These are phyloP conservation scores for Luffa aegyptiaca DNA, from an alignment of 306 rosid species.

Conservation along the genomic window DNA sequence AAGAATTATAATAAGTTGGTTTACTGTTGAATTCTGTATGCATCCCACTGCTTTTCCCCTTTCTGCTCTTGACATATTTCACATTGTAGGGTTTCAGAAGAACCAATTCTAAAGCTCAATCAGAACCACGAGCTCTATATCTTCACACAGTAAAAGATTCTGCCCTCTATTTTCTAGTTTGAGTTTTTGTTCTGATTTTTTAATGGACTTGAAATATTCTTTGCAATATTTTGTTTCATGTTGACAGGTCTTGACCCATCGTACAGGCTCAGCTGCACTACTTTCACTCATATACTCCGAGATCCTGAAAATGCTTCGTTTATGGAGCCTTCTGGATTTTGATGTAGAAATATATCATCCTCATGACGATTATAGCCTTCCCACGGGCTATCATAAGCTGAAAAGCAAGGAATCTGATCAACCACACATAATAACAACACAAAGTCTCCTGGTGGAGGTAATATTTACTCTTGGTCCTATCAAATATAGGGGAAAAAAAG, in stretches of 20 bases:
- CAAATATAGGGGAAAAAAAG: neutral
- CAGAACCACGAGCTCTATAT: slow-evolving; percentile 58
- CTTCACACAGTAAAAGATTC: slow-evolving; percentile 61
- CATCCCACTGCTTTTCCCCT: neutral
- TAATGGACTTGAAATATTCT: neutral
- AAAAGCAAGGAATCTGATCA: slow-evolving; percentile 90
- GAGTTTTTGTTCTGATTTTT: neutral
- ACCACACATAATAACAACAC: slow-evolving; percentile 71
- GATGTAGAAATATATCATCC: slow-evolving; percentile 89
- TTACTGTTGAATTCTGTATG: neutral
- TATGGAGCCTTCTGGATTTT: slow-evolving; percentile 87
- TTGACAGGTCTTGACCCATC: slow-evolving; percentile 74
- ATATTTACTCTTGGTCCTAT: slow-evolving; percentile 4
- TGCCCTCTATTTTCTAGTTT: slow-evolving; percentile 6
- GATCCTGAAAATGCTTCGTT: slow-evolving; percentile 80
- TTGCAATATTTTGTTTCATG: slow-evolving; percentile 11
- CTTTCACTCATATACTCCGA: slow-evolving; percentile 76
- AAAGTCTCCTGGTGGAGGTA: slow-evolving; percentile 68
- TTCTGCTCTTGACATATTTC: slow-evolving; percentile 14
- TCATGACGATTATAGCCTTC: slow-evolving; percentile 52
- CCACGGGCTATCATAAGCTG: slow-evolving; percentile 71
- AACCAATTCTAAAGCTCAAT: slow-evolving; percentile 27
- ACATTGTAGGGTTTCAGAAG: slow-evolving; percentile 64
- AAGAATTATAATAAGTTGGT: neutral
- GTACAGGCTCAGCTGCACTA: slow-evolving; percentile 71